Percentiles rank a stretch among this genome's conserved stretches.
These are phyloP conservation scores for Solanum tacnaense DNA, from an alignment of 257 asterid genomes.

Conservation along the genomic window DNA sequence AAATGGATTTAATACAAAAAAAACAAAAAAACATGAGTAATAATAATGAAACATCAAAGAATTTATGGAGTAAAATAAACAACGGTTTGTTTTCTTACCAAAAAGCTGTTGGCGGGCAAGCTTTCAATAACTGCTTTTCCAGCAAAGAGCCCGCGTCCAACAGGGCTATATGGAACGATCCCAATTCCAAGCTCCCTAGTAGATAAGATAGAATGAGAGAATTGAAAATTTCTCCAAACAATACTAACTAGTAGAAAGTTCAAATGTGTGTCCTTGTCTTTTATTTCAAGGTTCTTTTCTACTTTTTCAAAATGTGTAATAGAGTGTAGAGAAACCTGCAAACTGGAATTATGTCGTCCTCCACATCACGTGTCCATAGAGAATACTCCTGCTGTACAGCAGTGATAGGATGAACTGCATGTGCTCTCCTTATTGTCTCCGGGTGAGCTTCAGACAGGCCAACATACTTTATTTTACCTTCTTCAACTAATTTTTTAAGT, in stretches of 20 bases:
- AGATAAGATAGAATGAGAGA: not conserved
- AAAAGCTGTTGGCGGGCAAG: constrained; percentile 20
- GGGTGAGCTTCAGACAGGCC: too few species aligned
- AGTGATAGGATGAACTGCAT: too few species aligned
- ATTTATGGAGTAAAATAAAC: not conserved
- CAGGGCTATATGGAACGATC: constrained; percentile 49
- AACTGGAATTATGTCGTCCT: too few species aligned
- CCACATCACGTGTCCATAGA: too few species aligned
- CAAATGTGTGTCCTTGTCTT: not conserved
- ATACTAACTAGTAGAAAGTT: not conserved
- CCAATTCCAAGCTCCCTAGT: constrained; percentile 58
- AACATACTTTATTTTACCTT: too few species aligned
- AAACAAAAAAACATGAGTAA: too few species aligned
- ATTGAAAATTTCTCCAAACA: not conserved
- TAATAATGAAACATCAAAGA: not conserved
- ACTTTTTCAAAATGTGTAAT: not conserved
- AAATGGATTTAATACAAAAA: not conserved
- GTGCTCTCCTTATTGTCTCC: too few species aligned
- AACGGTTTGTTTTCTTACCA: constrained; percentile 16
- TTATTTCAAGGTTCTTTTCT: not conserved
- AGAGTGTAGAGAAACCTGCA: not conserved
- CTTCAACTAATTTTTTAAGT: not conserved
- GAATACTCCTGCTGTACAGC: too few species aligned
- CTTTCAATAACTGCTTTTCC: constrained; percentile 40
- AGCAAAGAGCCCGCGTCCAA: constrained; percentile 41